Conservation (phyloP, 2,329 filamentous ascomycete species). For the Tolypocladium nubicola region DNA sequence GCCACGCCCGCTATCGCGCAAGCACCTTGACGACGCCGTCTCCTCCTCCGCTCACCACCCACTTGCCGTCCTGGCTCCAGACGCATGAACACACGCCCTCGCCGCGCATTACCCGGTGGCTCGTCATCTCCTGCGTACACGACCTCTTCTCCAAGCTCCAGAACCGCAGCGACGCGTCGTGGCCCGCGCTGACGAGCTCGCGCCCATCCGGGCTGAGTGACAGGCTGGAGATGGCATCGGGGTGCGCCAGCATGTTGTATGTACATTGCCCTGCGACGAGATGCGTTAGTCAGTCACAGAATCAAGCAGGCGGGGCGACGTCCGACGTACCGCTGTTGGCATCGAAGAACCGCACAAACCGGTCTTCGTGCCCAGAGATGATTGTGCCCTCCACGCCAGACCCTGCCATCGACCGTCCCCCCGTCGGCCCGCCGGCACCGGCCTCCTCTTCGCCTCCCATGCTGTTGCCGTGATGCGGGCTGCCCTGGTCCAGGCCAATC, state of each 20-base stretch:
- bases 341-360: slow-evolving; percentile 94
- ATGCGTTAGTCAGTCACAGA: slow-evolving; percentile 4
- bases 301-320: background rate
- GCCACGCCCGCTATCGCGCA: slow-evolving; percentile 33
- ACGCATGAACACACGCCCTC: slow-evolving; percentile 91
- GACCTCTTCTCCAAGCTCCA: slow-evolving; percentile 94
- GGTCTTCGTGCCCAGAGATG: slow-evolving; percentile 93
- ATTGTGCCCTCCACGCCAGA: slow-evolving; percentile 85
- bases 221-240: slow-evolving; percentile 81
- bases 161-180: slow-evolving; percentile 91
- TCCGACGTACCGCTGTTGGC: slow-evolving; percentile 82
- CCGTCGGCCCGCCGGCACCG: slow-evolving; percentile 67
- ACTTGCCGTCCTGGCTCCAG: slow-evolving; percentile 90
- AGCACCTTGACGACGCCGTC: slow-evolving; percentile 96
- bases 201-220: slow-evolving; percentile 87
- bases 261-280: slow-evolving; percentile 79
- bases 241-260: slow-evolving; percentile 96
- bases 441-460: slow-evolving; percentile 62
- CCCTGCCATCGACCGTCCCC: slow-evolving; percentile 52
- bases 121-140: slow-evolving; percentile 92
- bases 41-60: slow-evolving; percentile 89
- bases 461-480: slow-evolving; percentile 40
- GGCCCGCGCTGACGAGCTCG: slow-evolving; percentile 90
- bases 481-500: slow-evolving; percentile 61
- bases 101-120: slow-evolving; percentile 86